These are phyloP conservation scores for Rhodotorula sp. DNA, from an alignment of 1,284 basidiomycete species.

Conservation along the genomic window DNA sequence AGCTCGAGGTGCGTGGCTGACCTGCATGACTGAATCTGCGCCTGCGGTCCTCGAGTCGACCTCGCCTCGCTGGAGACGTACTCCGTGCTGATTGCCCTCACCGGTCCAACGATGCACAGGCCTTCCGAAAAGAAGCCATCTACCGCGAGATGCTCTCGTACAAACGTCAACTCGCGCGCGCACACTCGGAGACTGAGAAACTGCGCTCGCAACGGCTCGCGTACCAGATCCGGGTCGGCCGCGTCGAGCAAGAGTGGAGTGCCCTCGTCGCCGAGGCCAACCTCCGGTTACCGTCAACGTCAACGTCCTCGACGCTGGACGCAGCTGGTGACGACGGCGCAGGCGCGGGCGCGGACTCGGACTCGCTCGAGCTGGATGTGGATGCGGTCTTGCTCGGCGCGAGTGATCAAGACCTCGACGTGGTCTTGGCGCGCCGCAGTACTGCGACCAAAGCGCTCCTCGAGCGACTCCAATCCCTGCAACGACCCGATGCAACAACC, in stretches of 20 bases:
- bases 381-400: conserved; percentile 9
- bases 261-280: conserved; percentile 12
- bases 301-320: too few species aligned
- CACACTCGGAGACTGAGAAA: conserved; percentile 45
- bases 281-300: background rate
- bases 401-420: conserved; percentile 28
- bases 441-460: conserved; percentile 30
- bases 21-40: conserved; percentile 2
- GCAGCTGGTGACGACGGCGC: background rate
- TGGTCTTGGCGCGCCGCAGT: conserved; percentile 25
- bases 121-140: conserved; percentile 85
- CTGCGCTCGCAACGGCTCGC: conserved; percentile 17
- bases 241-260: conserved; percentile 31
- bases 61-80: too few species aligned
- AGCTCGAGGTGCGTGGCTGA: conserved; percentile 62
- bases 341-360: background rate
- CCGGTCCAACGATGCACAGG: conserved; percentile 43
- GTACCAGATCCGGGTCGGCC: conserved; percentile 25
- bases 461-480: conserved; percentile 20
- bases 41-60: too few species aligned
- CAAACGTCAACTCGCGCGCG: conserved; percentile 72
- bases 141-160: conserved; percentile 89
- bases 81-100: too few species aligned
- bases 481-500: background rate
- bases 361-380: conserved; percentile 15